Evolutionary conservation across 305 asterid species (phyloP).

Genomic region (Ajuga reptans): DNA sequence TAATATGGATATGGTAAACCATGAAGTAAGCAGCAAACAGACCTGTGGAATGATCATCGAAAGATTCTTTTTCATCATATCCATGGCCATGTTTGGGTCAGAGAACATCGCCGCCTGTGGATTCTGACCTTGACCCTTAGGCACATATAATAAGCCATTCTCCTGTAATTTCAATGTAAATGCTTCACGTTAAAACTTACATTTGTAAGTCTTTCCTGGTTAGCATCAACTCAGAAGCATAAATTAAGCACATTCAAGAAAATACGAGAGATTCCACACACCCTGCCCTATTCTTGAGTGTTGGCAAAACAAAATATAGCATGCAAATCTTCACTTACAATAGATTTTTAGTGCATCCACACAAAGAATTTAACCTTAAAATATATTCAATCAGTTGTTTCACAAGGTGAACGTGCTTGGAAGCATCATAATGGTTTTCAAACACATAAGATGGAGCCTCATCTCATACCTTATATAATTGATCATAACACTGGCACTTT

Average conservation of each 20-base stretch:
- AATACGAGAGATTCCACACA: background rate
- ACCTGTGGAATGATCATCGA: slow-evolving; percentile 99
- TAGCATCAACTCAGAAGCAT: background rate
- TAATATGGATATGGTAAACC: background rate
- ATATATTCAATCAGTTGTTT: background rate
- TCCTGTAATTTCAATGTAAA: slow-evolving; percentile 47
- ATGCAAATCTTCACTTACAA: background rate
- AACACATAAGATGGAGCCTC: background rate
- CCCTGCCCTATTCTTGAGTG: background rate
- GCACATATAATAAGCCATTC: slow-evolving; percentile 69
- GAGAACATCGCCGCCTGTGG: slow-evolving; percentile 99
- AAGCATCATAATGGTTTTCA: background rate
- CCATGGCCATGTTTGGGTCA: slow-evolving; percentile 99
- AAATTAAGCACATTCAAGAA: background rate
- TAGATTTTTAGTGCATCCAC: background rate
- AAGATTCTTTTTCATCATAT: slow-evolving; percentile 96
- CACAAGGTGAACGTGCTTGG: background rate
- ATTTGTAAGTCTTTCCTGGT: background rate
- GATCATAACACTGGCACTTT: background rate
- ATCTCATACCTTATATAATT: background rate
- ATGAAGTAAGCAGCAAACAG: slow-evolving; percentile 15
- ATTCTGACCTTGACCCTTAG: slow-evolving; percentile 82
- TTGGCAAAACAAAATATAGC: background rate
- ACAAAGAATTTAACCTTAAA: background rate
- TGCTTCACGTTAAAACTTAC: background rate